A percentile compares a stretch with the other conserved stretches of the same genome.
These are phyloP conservation scores for Malassezia cuniculi DNA, from an alignment of 1,284 basidiomycete genomes.

Conservation along the genomic window DNA sequence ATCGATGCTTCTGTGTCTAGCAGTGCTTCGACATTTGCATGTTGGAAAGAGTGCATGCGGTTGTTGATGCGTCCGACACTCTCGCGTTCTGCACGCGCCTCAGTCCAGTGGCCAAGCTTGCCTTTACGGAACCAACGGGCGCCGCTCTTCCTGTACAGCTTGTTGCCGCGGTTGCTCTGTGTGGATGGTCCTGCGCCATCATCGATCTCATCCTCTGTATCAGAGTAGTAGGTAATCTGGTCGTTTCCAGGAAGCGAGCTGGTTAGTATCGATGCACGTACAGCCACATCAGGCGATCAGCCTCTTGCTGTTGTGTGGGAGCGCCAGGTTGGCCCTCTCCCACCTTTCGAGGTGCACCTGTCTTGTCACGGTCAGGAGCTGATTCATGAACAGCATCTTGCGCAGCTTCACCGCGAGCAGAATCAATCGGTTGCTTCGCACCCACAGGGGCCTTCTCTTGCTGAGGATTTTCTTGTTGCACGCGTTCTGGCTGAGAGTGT, in stretches of 20 bases:
- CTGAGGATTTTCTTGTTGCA: no score
- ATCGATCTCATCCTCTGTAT: slow-evolving; percentile 8
- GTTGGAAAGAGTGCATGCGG: slow-evolving; percentile 25
- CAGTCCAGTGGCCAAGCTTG: slow-evolving; percentile 38
- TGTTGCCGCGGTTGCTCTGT: slow-evolving; percentile 37
- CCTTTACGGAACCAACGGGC: slow-evolving; percentile 35
- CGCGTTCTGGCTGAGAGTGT: no score
- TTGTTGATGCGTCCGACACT: slow-evolving; percentile 22
- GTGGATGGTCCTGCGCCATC: slow-evolving; percentile 4
- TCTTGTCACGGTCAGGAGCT: no score
- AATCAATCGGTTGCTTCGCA: no score
- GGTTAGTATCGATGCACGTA: slow-evolving; percentile 2
- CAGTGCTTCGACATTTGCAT: slow-evolving; percentile 28
- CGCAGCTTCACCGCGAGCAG: no score
- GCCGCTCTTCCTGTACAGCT: slow-evolving; percentile 28
- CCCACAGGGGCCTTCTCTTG: no score
- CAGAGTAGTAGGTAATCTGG: slow-evolving; percentile 8
- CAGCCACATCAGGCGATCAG: slow-evolving; percentile 10
- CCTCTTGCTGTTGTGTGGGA: slow-evolving; percentile 12
- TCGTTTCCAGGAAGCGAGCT: slow-evolving; percentile 13
- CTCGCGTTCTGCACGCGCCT: slow-evolving; percentile 36
- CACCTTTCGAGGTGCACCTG: no score
- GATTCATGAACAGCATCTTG: no score
- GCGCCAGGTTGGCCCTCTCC: no score
- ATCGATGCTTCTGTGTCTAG: slow-evolving; percentile 11